Percentiles rank a stretch among this genome's conserved stretches.
These are phyloP conservation scores for Inonotus hispidus DNA, from an alignment of 1,284 basidiomycete genomes.

Conservation along the genomic window DNA sequence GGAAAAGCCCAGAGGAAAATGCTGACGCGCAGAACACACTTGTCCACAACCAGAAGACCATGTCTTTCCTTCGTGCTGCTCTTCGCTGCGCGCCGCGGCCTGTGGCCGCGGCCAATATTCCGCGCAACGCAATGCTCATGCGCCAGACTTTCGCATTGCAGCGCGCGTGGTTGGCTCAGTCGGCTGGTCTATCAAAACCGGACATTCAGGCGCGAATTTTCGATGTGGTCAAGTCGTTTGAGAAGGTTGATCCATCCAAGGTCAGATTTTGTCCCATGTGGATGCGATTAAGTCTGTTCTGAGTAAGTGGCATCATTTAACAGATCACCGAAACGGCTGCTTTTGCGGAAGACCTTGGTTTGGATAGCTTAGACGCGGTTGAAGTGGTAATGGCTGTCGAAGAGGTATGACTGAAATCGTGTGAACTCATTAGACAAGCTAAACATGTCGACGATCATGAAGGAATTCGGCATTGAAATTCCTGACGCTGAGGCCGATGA, in stretches of 20 bases:
- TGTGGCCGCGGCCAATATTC: background rate
- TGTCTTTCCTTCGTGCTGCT: constrained; percentile 41
- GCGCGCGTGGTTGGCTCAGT: constrained; percentile 69
- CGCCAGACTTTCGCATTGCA: constrained; percentile 31
- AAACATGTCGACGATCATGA: constrained; percentile 6
- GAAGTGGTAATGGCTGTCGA: constrained; percentile 99
- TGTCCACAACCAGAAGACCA: constrained; percentile 21
- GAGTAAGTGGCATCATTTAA: constrained; percentile 11
- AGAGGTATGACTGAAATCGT: constrained; percentile 61
- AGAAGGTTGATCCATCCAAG: constrained; percentile 88
- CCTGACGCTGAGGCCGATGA: constrained; percentile 98
- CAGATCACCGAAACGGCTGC: constrained; percentile 73
- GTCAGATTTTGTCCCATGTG: constrained; percentile 37
- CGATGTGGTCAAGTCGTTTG: constrained; percentile 90
- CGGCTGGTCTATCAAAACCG: constrained; percentile 67
- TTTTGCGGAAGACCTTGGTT: constrained; percentile 86
- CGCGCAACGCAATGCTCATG: background rate
- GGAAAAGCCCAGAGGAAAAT: background rate
- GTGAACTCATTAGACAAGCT: background rate
- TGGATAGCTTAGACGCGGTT: constrained; percentile 96
- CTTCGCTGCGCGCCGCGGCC: constrained; percentile 29
- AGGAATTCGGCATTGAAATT: constrained; percentile 91
- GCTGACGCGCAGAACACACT: background rate
- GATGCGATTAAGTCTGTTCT: background rate
- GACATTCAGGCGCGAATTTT: constrained; percentile 80